Percentiles rank a stretch among this genome's conserved stretches.
These are phyloP conservation scores for Vitis hybrid DNA, from an alignment of 177 flowering plant genomes.

Conservation along the genomic window DNA sequence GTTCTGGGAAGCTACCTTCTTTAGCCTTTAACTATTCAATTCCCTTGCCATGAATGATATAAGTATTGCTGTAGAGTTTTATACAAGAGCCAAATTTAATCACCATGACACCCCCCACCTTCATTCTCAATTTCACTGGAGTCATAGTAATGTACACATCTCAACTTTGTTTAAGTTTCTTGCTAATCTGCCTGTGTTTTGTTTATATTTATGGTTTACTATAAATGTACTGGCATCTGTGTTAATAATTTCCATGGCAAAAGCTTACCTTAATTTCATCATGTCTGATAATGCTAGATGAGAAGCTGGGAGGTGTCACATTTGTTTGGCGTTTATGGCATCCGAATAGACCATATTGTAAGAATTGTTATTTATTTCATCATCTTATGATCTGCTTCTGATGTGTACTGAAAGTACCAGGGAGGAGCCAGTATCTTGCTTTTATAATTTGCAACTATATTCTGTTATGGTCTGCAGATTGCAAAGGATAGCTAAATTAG, in stretches of 20 bases:
- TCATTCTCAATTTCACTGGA: too few relatives aligned
- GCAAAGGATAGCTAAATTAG: slow-evolving; percentile 35
- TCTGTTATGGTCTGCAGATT: slow-evolving; percentile 48
- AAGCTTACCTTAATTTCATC: slow-evolving; percentile 1
- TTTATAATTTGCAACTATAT: slow-evolving; percentile 21
- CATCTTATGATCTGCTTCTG: neutral
- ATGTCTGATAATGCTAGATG: slow-evolving; percentile 33
- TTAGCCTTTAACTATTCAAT: neutral
- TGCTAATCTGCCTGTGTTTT: neutral
- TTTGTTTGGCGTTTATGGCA: slow-evolving; percentile 55
- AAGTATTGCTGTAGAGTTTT: too few relatives aligned
- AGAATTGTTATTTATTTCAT: slow-evolving; percentile 13
- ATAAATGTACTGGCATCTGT: neutral
- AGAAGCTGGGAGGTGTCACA: slow-evolving; percentile 35
- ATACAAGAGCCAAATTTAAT: too few relatives aligned
- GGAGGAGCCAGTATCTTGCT: slow-evolving; percentile 7
- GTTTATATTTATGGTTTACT: neutral
- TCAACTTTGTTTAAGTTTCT: too few relatives aligned
- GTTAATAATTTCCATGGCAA: neutral
- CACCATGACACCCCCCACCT: too few relatives aligned
- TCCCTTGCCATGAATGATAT: neutral
- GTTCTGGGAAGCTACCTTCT: neutral
- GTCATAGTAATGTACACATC: too few relatives aligned
- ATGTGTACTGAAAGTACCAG: neutral
- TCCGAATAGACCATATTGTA: slow-evolving; percentile 73